Evolutionary conservation across 2,329 filamentous ascomycete species (phyloP).

Genomic region (Aureobasidium uvarum): DNA sequence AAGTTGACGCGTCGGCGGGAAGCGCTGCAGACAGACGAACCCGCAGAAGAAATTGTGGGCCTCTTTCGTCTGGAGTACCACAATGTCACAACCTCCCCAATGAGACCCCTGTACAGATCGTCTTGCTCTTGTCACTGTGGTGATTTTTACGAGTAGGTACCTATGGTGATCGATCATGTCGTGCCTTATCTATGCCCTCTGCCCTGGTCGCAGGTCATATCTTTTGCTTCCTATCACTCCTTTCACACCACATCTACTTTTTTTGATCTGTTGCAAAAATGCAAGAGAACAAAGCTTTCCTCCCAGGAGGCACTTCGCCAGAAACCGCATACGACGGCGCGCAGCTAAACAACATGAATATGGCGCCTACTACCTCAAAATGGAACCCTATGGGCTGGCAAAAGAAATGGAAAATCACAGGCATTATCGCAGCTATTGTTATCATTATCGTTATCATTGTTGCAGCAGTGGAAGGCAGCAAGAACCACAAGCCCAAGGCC

Average conservation of each 20-base stretch:
- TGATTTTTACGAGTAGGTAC: conserved; percentile 12
- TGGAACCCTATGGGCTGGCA: conserved; percentile 35
- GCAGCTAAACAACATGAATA: conserved; percentile 3
- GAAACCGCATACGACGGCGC: conserved; percentile 7
- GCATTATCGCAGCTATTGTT: conserved; percentile 29
- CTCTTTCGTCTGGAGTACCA: neutral
- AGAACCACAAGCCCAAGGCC: conserved; percentile 15
- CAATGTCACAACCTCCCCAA: conserved; percentile 1
- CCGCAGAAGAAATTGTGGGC: no score
- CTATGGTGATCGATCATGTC: conserved; percentile 10
- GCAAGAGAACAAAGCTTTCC: conserved; percentile 23
- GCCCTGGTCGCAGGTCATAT: neutral
- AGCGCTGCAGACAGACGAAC: conserved; percentile 3
- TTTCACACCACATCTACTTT: neutral
- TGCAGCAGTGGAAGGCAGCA: conserved; percentile 34
- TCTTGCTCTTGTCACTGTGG: conserved; percentile 15
- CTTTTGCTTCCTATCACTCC: neutral
- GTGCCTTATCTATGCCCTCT: conserved; percentile 13
- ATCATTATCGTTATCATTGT: conserved; percentile 33
- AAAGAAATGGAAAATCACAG: conserved; percentile 29
- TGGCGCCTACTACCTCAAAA: conserved; percentile 28
- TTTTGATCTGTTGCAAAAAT: neutral
- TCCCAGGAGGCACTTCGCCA: conserved; percentile 6
- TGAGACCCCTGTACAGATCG: conserved; percentile 12
- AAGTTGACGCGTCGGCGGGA: conserved; percentile 4